Evolutionary conservation across 2,329 filamentous ascomycete genomes (phyloP), one percentile per base, ranked within the genome.

Genomic region (Cadophora luteo-olivacea): DNA sequence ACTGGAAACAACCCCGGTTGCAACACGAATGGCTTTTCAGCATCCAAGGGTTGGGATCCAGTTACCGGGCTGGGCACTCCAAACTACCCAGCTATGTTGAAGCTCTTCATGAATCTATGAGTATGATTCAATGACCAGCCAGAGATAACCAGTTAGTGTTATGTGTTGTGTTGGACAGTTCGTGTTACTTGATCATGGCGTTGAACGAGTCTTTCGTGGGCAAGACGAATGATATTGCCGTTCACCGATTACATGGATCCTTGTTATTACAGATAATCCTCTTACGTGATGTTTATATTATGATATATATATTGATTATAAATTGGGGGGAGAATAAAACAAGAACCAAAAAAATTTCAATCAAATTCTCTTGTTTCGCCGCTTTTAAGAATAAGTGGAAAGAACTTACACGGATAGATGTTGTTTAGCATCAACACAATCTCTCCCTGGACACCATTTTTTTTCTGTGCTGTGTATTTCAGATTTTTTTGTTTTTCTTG

Each of bases 1-100:
- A 70, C 69, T 8, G 77, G 78, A 9, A 71, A 67, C 14, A 78
- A 77, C 55, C 70, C 72, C 4, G 77, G 78, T 2, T 79, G 78
- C 58, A 74, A 75, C 32, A 78, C 77, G 0, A 71, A 72, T 41
- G 77, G 77, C 0, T 79, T 79, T 61, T 71, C 73, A 16, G 74
- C 77, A 6, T 68, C 72, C 0, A 52, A 67, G 8, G 78, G 77
- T 6, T 79, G 77, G 78, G 77, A 79, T 73, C 77, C 77, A 9
- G 77, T 78, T 19, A 78, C 76, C 9, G 77, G 77, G 1, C 69
- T 76, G 25, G 73, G 73, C 22, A 75, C 73, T 2, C 73, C 72
- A 4, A 73, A 73, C 24, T 73, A 73, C 33, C 70, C 69, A 2
- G 68, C 70, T n/a, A 68, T 75, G 71, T 63, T 75, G 62, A 24